phyloP scores from a whole-genome alignment of 2,329 filamentous ascomycete species.

The Thelonectria rubi region DNA sequence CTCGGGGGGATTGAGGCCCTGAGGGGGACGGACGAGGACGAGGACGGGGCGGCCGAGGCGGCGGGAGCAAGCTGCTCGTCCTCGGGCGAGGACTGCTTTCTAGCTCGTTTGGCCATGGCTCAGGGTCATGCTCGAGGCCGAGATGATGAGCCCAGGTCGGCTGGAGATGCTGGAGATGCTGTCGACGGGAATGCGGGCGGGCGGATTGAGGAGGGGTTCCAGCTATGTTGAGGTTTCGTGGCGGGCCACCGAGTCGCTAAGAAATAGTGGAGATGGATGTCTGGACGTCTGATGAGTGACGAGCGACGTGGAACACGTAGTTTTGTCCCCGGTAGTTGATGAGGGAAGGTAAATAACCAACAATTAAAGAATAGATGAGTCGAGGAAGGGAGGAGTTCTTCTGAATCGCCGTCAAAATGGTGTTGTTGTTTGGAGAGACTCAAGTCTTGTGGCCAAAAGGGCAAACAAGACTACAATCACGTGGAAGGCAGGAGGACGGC shows the following conservation, averaged over 20 bases:
- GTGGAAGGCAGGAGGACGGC: too few species aligned
- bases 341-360: too few species aligned
- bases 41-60: background rate
- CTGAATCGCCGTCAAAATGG: too few species aligned
- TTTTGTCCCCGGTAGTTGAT: too few species aligned
- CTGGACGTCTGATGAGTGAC: too few species aligned
- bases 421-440: too few species aligned
- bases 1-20: background rate
- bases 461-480: too few species aligned
- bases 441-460: too few species aligned
- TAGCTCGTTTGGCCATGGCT: slow-evolving; percentile 59
- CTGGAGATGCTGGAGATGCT: background rate
- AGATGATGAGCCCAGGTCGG: slow-evolving; percentile 2
- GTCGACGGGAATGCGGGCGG: background rate
- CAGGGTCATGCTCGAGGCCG: slow-evolving; percentile 1
- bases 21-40: background rate
- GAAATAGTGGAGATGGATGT: slow-evolving; percentile 2
- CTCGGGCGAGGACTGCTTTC: slow-evolving; percentile 55
- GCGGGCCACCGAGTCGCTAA: background rate
- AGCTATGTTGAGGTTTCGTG: background rate
- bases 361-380: too few species aligned
- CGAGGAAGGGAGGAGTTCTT: too few species aligned
- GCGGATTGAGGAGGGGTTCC: slow-evolving; percentile 8
- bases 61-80: slow-evolving; percentile 29
- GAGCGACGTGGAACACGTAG: too few species aligned